Evolutionary conservation across 179 eudicot species (phyloP), one percentile per base, ranked within the genome.

Genomic region (Dionaea muscipula): DNA sequence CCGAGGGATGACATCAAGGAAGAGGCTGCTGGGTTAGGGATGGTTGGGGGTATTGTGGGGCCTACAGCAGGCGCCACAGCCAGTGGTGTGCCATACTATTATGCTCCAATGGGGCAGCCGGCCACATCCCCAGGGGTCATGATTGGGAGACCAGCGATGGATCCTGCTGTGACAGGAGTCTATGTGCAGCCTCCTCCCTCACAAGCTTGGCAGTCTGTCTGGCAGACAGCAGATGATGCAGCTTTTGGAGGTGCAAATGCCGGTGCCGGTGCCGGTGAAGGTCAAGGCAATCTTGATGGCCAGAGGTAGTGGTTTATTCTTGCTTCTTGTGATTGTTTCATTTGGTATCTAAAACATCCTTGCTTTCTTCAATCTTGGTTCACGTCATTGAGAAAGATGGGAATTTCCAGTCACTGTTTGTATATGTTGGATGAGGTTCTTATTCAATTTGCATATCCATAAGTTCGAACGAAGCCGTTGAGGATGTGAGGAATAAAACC

Each of bases 1-100:
- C 85, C 90, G 0, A 66, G 83, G 48, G 90, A 82, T 18, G 90
- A 82, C 67, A 67, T 78, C 11, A 73, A 67, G 74, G 90, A 82
- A 0, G 85, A 82, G 66, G 71, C 52, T 51, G 20, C 36, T 19
- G 70, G 35, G 40, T 55, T n/a, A 68, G 69, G 52, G 47, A n/a
- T 66, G 51, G 55, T 66, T 40, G 80, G 62, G 12, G 55, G 62
- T 7, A 52, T 57, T 22, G 64, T 48, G 46, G 64, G 51, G 15
- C 38, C 70, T 15, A 43, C 48, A 55, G 55, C 54, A 0, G 53
- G 60, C 1, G 62, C 45, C 18, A 40, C 81, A 0, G 84, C 79
- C 0, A 74, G 77, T 50, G 89, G 89, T 21, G 83, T 82, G 0
- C 85, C 85, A 0, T 82, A 75, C 36, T 82, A 80, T 51, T 80